Conservation (phyloP, 2,329 filamentous ascomycete species). For the Paracamarosporium sp. region DNA sequence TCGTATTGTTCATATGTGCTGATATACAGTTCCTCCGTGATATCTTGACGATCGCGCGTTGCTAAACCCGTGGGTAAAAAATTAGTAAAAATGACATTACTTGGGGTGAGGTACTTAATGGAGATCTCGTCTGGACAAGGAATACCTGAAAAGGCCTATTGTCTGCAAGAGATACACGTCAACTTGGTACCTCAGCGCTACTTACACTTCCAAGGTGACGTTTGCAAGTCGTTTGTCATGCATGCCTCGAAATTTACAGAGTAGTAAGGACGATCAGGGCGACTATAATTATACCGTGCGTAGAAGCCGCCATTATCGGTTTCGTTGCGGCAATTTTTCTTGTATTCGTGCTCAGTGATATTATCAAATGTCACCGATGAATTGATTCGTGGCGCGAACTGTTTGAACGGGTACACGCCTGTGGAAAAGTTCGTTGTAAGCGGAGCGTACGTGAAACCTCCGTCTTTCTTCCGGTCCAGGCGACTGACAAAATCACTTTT, state of each 20-base stretch:
- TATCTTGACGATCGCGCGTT: constrained; percentile 19
- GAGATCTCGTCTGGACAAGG: too few relatives aligned
- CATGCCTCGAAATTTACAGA: constrained; percentile 8
- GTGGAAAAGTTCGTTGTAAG: background rate
- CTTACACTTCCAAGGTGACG: constrained; percentile 12
- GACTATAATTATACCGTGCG: too few relatives aligned
- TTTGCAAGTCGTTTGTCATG: constrained; percentile 12
- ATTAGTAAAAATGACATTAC: too few relatives aligned
- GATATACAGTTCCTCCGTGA: constrained; percentile 14
- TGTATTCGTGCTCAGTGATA: constrained; percentile 8
- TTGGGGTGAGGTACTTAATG: too few relatives aligned
- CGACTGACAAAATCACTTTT: background rate
- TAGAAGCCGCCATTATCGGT: constrained; percentile 17
- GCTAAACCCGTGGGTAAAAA: background rate
- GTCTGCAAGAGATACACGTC: too few relatives aligned
- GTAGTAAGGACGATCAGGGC: too few relatives aligned
- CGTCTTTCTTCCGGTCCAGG: background rate
- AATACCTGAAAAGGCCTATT: too few relatives aligned
- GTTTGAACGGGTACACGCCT: constrained; percentile 1
- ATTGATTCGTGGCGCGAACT: constrained; percentile 18
- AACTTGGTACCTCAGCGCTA: background rate
- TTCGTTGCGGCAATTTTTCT: constrained; percentile 14
- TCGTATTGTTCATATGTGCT: background rate
- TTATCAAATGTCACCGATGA: background rate
- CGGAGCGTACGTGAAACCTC: background rate